phyloP scores from a whole-genome alignment of 176 grass and related monocot species.

The Pharus latifolius region DNA sequence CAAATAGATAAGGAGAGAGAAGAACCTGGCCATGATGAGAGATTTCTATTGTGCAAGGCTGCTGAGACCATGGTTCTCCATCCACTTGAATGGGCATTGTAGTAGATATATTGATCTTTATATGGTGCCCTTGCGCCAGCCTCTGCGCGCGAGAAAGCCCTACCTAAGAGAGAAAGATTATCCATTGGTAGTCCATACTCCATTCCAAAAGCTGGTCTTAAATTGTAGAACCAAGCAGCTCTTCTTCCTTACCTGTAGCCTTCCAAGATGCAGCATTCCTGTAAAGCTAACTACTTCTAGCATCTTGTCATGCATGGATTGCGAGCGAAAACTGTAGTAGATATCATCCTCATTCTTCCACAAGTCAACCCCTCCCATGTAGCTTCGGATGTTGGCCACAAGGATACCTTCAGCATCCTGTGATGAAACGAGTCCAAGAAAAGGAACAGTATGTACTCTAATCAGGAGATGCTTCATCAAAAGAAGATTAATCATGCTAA shows the following conservation, averaged over 20 bases:
- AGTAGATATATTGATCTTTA: constrained; percentile 55
- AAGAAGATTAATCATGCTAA: neutral
- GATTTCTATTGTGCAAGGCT: constrained; percentile 62
- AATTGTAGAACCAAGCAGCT: neutral
- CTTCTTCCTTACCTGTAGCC: constrained; percentile 44
- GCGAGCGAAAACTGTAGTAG: constrained; percentile 45
- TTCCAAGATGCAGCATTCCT: constrained; percentile 79
- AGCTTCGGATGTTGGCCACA: constrained; percentile 82
- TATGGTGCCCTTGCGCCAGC: constrained; percentile 64
- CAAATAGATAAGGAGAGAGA: neutral
- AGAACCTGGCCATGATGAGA: constrained; percentile 74
- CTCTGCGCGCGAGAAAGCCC: constrained; percentile 70
- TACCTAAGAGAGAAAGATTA: constrained; percentile 37
- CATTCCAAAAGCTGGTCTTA: neutral
- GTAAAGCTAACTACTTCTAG: constrained; percentile 87
- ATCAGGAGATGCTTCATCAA: constrained; percentile 2
- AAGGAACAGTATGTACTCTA: neutral
- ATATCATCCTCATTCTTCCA: constrained; percentile 81
- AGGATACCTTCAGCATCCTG: constrained; percentile 81
- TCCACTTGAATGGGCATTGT: constrained; percentile 84
- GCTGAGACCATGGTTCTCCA: constrained; percentile 81
- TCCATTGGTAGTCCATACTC: neutral
- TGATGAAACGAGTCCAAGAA: neutral
- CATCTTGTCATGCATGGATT: constrained; percentile 87
- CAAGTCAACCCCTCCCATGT: constrained; percentile 96